Base-by-base conservation (phyloP, 2,329 filamentous ascomycete species). In the Colletotrichum abscissum region DNA sequence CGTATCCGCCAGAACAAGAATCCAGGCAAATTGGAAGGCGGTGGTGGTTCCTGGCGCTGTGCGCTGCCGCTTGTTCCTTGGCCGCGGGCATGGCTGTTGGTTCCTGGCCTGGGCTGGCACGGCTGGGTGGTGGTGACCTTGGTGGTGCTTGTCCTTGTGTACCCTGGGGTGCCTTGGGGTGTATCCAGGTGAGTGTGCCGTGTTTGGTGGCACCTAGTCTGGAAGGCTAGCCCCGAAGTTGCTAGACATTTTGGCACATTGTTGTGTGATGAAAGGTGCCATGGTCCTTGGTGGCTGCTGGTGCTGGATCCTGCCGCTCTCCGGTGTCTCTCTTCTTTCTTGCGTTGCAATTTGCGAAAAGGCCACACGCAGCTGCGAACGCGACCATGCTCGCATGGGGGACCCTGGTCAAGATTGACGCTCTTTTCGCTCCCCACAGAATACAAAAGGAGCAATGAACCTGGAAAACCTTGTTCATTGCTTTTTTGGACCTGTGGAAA, bases 391-490 rank as follows among this genome's bases (percentile, higher is more conserved):
- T 38, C 69, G 33, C 69, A 72, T 69, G 69, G 66, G 58, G 56
- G 42, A 63, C 62, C 70, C 70, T 35, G n/a, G 70, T 73, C 70
- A 33, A 46, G 28, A 46, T 65, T 52, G 60, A 59, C 60, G 26
- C 67, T 70, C 42, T 49, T 56, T 62, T 65, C 46, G 70, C 46
- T 65, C 63, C 38, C 72, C 72, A 74, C 63, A 62, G 42, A 42
- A 67, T 72, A 56, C 38, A 57, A 58, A 62, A 72, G 28, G 35
- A 70, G 63, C 30, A 66, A 56, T 63, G 71, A 62, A 49, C 63
- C 62, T 72, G 67, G 72, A 67, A 73, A 72, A 72, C 72, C 72
- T 67, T 74, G 72, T 66, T 72, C 62, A 49, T 54, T 71, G 67
- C 55, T 72, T 72, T 54, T 67, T 59, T 58, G 56, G 22, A 33